phyloP scores from a whole-genome alignment of 257 asterid species.

The Voacanga thouarsii region DNA sequence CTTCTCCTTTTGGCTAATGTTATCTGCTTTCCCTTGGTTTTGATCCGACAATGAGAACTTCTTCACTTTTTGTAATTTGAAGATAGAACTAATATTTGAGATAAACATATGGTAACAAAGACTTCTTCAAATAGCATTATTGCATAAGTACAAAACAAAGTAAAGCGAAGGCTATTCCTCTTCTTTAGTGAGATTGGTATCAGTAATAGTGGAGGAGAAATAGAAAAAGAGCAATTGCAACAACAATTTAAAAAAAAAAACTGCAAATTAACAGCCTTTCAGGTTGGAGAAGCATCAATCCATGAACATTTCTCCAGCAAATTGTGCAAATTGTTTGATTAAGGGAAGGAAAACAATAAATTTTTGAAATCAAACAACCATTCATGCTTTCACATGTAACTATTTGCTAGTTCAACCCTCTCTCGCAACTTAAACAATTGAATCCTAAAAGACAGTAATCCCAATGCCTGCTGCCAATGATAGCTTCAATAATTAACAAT shows the following conservation, averaged over 20 bases:
- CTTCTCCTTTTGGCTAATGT: constrained; percentile 8
- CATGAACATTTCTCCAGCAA: background rate
- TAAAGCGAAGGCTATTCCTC: background rate
- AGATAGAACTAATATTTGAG: no score
- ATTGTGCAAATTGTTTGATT: no score
- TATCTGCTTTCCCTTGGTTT: no score
- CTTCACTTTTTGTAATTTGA: no score
- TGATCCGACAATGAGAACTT: no score
- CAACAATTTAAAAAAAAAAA: background rate
- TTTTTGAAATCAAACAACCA: background rate
- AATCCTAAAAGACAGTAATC: background rate
- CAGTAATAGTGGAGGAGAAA: background rate
- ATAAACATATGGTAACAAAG: no score
- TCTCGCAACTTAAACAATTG: no score
- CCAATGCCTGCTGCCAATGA: background rate
- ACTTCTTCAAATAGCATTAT: no score
- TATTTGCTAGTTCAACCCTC: background rate
- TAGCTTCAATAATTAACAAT: no score
- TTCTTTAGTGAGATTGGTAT: background rate
- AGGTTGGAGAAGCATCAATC: background rate
- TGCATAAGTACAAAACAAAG: background rate
- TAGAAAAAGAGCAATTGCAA: no score
- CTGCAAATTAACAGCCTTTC: background rate
- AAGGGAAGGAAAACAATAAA: background rate
- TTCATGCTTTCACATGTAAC: background rate